Conservation (phyloP, 495 filamentous ascomycete genomes). For the Aspergillus coremiiformis region DNA sequence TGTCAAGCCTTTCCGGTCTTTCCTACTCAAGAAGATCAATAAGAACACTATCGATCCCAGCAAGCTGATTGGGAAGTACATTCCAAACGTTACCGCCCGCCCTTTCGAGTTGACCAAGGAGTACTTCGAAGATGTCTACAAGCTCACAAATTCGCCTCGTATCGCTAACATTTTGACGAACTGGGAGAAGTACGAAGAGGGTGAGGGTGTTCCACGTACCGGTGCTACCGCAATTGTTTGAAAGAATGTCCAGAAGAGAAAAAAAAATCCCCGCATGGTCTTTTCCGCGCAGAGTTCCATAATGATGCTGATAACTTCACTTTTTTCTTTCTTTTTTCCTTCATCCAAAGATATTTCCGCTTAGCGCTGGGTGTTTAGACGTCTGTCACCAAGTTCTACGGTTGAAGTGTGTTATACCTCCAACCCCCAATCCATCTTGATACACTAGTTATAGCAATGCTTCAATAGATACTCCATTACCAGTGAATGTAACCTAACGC, state of each 20-base stretch:
- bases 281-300: background rate
- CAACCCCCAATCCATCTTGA: background rate
- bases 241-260: background rate
- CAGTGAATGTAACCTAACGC: background rate
- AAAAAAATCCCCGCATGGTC: background rate
- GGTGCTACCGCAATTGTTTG: constrained; percentile 6
- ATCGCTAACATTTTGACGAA: constrained; percentile 88
- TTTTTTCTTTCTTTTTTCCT: background rate
- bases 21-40: constrained; percentile 98
- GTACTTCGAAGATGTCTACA: constrained; percentile 98
- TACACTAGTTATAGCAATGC: background rate
- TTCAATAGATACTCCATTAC: background rate
- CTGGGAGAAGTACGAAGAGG: constrained; percentile 57
- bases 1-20: constrained; percentile 95
- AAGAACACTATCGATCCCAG: constrained; percentile 94
- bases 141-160: constrained; percentile 82
- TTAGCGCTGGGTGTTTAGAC: constrained; percentile 1
- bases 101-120: constrained; percentile 95
- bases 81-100: constrained; percentile 93
- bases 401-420: background rate
- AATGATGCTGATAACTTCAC: background rate
- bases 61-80: constrained; percentile 97
- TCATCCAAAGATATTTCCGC: background rate
- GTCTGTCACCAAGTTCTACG: background rate
- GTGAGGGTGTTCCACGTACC: constrained; percentile 20